Base-by-base conservation (phyloP, 192 early-diverging fungal species). In the Phycomyces blakesleeanus region DNA sequence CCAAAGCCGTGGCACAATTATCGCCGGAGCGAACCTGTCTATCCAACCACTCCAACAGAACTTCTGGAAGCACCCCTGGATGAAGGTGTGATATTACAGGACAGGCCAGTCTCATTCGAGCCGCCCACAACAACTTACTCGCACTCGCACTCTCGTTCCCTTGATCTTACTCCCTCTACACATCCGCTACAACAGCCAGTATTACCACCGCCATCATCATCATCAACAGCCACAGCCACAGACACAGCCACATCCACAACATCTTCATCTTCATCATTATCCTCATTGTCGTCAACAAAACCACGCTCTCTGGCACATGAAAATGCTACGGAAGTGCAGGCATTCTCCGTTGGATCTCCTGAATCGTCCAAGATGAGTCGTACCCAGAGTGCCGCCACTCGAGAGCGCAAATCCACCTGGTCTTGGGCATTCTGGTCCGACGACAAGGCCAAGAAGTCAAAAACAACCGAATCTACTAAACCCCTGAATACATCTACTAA, bases 371-470 rank as follows among this genome's bases (percentile, higher is more conserved):
- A n/a, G 18, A 14, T 18, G 12, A 47, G 15, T n/a, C 12, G 15
- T n/a, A 18, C 44, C 12, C 44, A 14, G 15, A 47, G 15, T 10
- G 40, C 40, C 12, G 15, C 44, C 44, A 47, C 44, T 3, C 44
- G 44, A n/a, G 44, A 47, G 11, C 44, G 44, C 18, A 47, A 47
- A 47, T 47, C 44, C 5, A 41, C 57, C 3, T 66, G 64, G 64
- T 57, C 64, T 10, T 66, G 55, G 27, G 29, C 55, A 8, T 66
- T 66, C 22, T 51, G 55, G 26, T 58, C 64, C 20, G 64, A 66
- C 39, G 64, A 66, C 20, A 66, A 66, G 38, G 11, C 64, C 6
- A 66, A 66, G 34, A 66, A 66, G 55, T 57, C 44, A 29, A 24
- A 49, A 16, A 25, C 39, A 11, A 18, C 12, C 2, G 44, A 18